Evolutionary conservation across 345 rosid species (phyloP), one percentile per base, ranked within the genome.

Genomic region (Corymbia maculata): DNA sequence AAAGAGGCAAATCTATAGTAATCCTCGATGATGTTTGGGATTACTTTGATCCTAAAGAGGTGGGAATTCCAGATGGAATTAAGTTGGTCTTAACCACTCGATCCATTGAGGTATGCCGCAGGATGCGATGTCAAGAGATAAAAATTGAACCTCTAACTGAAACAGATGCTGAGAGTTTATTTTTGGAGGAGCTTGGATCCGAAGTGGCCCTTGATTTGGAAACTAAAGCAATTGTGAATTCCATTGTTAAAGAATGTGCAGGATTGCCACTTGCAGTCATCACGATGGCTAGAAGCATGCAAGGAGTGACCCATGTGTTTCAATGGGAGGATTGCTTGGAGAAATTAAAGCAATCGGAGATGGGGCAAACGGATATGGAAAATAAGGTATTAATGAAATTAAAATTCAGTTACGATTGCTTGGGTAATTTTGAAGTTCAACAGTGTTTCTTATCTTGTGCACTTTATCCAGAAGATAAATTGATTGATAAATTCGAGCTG

Each of bases 371-470:
- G 8, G 36, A 64, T 9, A 11, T 53, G 86, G 57, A 87, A 28
- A n/a, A n/a, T n/a, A 8, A n/a, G 2, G 79, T 52, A 16, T 88
- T 89, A 49, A 30, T 6, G 13, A 47, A 53, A 19, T 32, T 93
- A 26, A 61, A 75, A 21, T 51, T 49, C 13, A 92, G 93, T 64
- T 93, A 89, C 64, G 64, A 59, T 15, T 86, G 79, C 19, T 86
- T 91, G 50, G 84, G 57, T 19, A 68, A 89, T 84, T n/a, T 45
- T 8, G 12, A 89, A 12, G 21, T 16, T 52, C 89, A 90, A 51
- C 86, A 88, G 4, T 92, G 93, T 64, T 90, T 93, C 85, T 51
- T 89, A 28, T 87, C 85, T 68, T 91, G 90, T 86, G 92, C 92
- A 28, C 59, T 93, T 5, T 90, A 82, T 86, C 87, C 92, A 87